Base-by-base conservation (phyloP, 768 basidiomycete genomes). In the Podaxis sp. region DNA sequence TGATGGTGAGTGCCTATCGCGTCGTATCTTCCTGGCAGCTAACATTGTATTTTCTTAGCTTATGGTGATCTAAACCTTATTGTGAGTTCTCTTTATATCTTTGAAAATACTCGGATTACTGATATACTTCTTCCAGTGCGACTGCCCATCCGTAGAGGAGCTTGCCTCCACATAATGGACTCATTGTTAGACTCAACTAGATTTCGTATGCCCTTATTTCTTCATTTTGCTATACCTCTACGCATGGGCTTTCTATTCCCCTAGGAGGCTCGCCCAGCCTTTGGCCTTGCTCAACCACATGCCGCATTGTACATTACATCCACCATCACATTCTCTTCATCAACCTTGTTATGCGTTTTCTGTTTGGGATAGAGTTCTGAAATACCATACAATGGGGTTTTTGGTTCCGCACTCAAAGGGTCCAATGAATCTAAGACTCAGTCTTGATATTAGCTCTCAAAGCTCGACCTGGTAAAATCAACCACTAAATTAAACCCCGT, bases 1-100 rank as follows among this genome's bases (percentile, higher is more conserved):
- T 70, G 96, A 98, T 79, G 91, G 94, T 95, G 72, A 71, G 88
- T 49, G 10, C 2, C 36, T 36, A 24, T 13, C 38, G 4, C 8
- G 38, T 59, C 15, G 0, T 12, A 40, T 24, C 12, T 36, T 10
- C 12, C 61, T 65, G 24, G 66, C 33, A 1, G 6, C 41, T 61
- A 15, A 65, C 40, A 20, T 13, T 30, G 38, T 30, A 65, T 49
- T 48, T 59, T 10, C 49, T 24, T 64, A 96, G 94, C 94, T 10
- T 96, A 91, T 70, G 96, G 96, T 49, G 96, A 99, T 75, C 77
- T 93, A 62, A 95, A 98, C 73, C 83, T 99, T 30, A 82, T 93
- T 71, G 90, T 91, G 71, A 82, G 91, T 85, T 10, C 17, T 22
- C 37, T 56, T 66, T 41, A 56, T 37, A 54, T 1, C 37, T 50